Conservation (phyloP, 257 asterid genomes). For the Solanum etuberosum region DNA sequence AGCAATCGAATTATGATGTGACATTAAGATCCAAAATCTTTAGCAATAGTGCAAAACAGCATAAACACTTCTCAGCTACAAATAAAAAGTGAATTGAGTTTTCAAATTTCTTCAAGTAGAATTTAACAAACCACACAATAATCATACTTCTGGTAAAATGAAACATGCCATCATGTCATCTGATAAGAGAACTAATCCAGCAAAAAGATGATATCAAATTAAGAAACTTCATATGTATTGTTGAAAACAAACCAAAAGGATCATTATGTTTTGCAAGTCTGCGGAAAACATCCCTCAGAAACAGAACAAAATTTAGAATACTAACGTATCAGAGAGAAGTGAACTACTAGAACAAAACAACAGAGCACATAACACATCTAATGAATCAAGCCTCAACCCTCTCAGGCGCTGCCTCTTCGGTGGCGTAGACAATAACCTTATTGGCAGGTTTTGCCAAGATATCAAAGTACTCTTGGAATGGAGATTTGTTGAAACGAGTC, state of each 20-base stretch:
- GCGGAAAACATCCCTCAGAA: background rate
- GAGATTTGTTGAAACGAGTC: background rate
- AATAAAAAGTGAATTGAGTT: too few species aligned
- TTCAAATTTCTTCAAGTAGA: too few species aligned
- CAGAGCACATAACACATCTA: background rate
- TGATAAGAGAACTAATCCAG: background rate
- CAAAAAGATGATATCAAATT: background rate
- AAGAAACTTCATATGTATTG: background rate
- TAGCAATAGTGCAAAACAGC: too few species aligned
- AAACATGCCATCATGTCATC: background rate
- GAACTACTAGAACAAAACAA: background rate
- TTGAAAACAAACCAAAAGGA: background rate
- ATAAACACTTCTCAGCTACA: too few species aligned
- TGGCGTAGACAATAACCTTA: background rate
- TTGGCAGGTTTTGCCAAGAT: background rate
- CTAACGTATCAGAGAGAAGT: background rate
- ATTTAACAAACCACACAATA: background rate
- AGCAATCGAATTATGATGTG: too few species aligned
- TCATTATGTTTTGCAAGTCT: background rate
- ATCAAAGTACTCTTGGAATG: conserved; percentile 2
- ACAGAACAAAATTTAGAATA: background rate
- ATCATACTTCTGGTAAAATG: background rate
- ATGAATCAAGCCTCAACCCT: background rate
- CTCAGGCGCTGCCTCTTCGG: background rate
- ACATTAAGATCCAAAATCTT: too few species aligned